Evolutionary conservation across 2,329 filamentous ascomycete genomes (phyloP), one percentile per base, ranked within the genome.

Genomic region (Colletotrichum sojae): DNA sequence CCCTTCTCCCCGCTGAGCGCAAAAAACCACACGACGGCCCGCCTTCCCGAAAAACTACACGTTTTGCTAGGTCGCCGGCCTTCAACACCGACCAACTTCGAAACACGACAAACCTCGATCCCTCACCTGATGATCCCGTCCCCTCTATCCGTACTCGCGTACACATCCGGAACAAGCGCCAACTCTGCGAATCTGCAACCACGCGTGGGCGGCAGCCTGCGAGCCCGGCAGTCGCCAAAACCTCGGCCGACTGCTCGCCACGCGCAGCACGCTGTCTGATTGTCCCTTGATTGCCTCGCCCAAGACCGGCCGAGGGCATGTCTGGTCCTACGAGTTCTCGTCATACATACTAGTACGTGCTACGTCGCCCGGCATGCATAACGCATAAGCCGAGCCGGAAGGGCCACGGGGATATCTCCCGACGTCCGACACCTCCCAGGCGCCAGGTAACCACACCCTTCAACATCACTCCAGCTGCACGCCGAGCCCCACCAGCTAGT

Each of bases 41-140:
- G 78, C 74, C 75, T 78, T 71, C 76, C 78, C 78, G 78, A 72
- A 70, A 70, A 76, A 70, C 69, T 72, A 36, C 74, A 62, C 43
- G 15, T 39, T 40, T 43, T 48, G 10, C 52, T 48, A n/a, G n/a
- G n/a, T n/a, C 57, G 40, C 54, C 49, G 58, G 20, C 54, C 52
- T 31, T 22, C 51, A 43, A 36, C 27, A 46, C 48, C 39, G 22
- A 45, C 45, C 54, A 54, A 48, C 51, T 60, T 67, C 55, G 67
- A 69, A 67, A 69, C 67, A 61, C 51, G 36, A 66, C 43, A 61
- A 66, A 25, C 62, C 55, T 20, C 67, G 36, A 56, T 66, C 55
- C 20, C 62, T 66, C 66, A 60, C 55, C 62, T 69, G 67, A 67
- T 22, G 25, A 48, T 48, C 31, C 15, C 54, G 25, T 25, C 36